These are phyloP conservation scores for Dacryopinax primogenitus DNA, from an alignment of 768 basidiomycete species.

Conservation along the genomic window DNA sequence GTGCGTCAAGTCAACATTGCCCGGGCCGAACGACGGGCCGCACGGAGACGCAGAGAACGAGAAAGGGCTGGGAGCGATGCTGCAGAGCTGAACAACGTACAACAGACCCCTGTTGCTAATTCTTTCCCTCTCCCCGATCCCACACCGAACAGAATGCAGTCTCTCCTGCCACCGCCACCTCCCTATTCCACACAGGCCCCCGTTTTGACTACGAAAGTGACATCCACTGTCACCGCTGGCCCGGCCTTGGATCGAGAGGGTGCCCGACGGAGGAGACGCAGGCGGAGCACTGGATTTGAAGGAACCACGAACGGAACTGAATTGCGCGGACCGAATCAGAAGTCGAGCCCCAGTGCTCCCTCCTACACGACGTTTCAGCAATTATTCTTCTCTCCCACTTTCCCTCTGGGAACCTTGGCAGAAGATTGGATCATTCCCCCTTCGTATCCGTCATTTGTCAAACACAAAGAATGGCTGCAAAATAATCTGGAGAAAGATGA, in stretches of 20 bases:
- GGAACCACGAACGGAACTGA: background rate
- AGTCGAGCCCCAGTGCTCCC: background rate
- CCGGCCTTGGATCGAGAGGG: background rate
- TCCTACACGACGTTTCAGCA: conserved; percentile 90
- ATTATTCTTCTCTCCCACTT: conserved; percentile 67
- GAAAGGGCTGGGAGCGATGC: conserved; percentile 48
- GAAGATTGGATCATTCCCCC: conserved; percentile 88
- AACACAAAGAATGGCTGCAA: conserved; percentile 39
- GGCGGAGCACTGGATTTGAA: background rate
- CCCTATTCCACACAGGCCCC: background rate
- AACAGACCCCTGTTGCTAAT: background rate
- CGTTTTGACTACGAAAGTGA: background rate
- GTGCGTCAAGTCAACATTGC: conserved; percentile 90
- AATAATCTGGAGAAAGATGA: background rate
- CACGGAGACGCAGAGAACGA: conserved; percentile 51
- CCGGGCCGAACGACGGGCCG: conserved; percentile 73
- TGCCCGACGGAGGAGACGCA: background rate
- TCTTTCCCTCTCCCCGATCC: conserved; percentile 16
- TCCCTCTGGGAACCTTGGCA: conserved; percentile 77
- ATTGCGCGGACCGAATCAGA: background rate
- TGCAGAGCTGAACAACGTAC: conserved; percentile 1
- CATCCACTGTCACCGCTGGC: background rate
- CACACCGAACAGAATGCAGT: conserved; percentile 22
- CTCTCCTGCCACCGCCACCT: background rate
- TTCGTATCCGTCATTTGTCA: conserved; percentile 67